Conservation (phyloP, 2,329 filamentous ascomycete genomes). For the Albifimbria verrucaria region DNA sequence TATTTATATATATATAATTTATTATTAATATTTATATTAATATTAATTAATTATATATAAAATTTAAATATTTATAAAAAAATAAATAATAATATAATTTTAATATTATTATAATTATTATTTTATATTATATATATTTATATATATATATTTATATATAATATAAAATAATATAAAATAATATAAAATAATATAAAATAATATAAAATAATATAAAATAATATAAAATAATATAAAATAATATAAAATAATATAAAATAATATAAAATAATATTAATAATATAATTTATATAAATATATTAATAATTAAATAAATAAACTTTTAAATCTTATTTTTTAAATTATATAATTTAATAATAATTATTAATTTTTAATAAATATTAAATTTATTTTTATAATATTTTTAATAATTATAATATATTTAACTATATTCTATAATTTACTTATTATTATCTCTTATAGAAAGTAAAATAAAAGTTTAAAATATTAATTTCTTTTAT, state of each 20-base stretch:
- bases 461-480: not conserved
- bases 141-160: not conserved
- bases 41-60: not conserved
- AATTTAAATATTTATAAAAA: not conserved
- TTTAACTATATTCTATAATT: not conserved
- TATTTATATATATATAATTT: not conserved
- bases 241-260: not conserved
- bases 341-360: not conserved
- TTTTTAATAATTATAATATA: not conserved
- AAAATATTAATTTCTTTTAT: not conserved
- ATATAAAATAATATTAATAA: not conserved
- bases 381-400: not conserved
- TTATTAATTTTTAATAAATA: not conserved
- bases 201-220: not conserved
- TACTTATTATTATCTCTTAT: not conserved
- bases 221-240: not conserved
- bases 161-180: not conserved
- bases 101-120: not conserved
- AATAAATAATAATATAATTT: not conserved
- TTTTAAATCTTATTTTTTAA: not conserved
- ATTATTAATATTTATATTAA: constrained; percentile 1
- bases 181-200: not conserved
- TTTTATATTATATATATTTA: not conserved
- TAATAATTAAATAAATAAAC: not conserved
- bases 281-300: not conserved